A percentile compares a stretch with the other conserved stretches of the same genome.
Evolutionary conservation across 139 green algal species (phyloP).

Genomic region (Tetraselmis chui): DNA sequence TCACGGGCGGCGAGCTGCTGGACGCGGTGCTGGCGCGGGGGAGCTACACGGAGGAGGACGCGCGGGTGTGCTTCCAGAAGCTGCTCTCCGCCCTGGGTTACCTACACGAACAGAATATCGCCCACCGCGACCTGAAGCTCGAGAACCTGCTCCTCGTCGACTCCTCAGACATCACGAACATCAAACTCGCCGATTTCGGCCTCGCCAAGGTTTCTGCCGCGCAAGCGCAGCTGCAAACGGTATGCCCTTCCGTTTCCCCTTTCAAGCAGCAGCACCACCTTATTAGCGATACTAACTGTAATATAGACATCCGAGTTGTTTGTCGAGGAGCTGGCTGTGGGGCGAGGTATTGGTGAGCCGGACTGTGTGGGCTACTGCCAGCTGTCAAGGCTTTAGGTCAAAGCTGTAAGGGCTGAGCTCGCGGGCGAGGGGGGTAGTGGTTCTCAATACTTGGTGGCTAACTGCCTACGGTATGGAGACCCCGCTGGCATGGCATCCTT

Average conservation of each 20-base stretch:
- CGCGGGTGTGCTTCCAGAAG: slow-evolving; percentile 9
- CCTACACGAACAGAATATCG: slow-evolving; percentile 4
- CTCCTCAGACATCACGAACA: slow-evolving; percentile 47
- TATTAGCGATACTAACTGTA: too few species aligned
- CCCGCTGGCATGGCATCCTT: too few species aligned
- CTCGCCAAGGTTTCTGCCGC: slow-evolving; percentile 60
- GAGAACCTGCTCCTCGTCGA: slow-evolving; percentile 34
- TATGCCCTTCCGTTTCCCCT: neutral
- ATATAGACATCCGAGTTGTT: too few species aligned
- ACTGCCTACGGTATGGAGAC: too few species aligned
- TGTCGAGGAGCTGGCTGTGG: too few species aligned
- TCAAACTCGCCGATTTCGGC: slow-evolving; percentile 82
- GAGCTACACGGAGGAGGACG: slow-evolving; percentile 15
- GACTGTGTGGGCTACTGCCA: too few species aligned
- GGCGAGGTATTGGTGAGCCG: too few species aligned
- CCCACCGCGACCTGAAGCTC: slow-evolving; percentile 27
- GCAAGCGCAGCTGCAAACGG: slow-evolving; percentile 8
- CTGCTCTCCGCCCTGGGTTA: slow-evolving; percentile 3
- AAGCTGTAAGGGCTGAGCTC: too few species aligned
- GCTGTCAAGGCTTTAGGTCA: too few species aligned
- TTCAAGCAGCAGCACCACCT: neutral
- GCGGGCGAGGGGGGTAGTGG: too few species aligned
- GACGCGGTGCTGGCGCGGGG: slow-evolving; percentile 12
- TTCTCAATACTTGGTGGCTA: too few species aligned
- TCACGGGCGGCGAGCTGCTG: slow-evolving; percentile 16